phyloP scores from a whole-genome alignment of 192 early-diverging fungal genomes.

The Coemansia sp. region DNA sequence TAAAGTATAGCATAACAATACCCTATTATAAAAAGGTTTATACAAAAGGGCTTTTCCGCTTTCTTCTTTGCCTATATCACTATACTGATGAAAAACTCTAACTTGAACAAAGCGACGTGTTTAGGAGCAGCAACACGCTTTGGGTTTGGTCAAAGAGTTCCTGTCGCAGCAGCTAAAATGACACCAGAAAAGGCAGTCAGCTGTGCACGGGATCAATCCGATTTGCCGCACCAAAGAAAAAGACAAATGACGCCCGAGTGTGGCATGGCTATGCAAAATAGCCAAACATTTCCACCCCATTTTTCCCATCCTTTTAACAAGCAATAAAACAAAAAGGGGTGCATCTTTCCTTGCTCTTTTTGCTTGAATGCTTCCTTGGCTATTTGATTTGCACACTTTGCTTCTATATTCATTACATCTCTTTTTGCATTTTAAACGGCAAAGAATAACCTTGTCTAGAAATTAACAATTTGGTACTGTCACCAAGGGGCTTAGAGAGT shows the following conservation, averaged over 20 bases:
- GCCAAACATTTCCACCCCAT: neutral
- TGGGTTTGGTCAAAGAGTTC: neutral
- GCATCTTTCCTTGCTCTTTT: neutral
- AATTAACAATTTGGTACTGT: too few species aligned
- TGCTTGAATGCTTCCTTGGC: conserved; percentile 3
- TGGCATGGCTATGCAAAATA: neutral
- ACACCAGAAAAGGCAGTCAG: neutral
- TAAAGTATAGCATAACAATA: too few species aligned
- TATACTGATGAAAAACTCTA: too few species aligned
- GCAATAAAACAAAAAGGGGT: neutral
- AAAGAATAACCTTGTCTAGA: too few species aligned
- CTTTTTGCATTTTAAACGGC: neutral
- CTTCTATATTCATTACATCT: neutral
- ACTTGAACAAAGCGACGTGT: too few species aligned
- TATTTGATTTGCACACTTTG: neutral
- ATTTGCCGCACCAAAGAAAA: neutral
- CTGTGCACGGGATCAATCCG: conserved; percentile 1
- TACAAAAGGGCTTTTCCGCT: too few species aligned
- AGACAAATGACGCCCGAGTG: neutral
- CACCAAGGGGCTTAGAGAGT: neutral
- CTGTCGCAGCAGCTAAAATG: neutral
- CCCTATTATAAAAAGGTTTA: too few species aligned
- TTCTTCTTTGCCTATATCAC: too few species aligned
- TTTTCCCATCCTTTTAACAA: neutral
- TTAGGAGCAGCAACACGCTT: too few species aligned